phyloP scores from a whole-genome alignment of 805 yeast genomes.

The Lachancea sp. region DNA sequence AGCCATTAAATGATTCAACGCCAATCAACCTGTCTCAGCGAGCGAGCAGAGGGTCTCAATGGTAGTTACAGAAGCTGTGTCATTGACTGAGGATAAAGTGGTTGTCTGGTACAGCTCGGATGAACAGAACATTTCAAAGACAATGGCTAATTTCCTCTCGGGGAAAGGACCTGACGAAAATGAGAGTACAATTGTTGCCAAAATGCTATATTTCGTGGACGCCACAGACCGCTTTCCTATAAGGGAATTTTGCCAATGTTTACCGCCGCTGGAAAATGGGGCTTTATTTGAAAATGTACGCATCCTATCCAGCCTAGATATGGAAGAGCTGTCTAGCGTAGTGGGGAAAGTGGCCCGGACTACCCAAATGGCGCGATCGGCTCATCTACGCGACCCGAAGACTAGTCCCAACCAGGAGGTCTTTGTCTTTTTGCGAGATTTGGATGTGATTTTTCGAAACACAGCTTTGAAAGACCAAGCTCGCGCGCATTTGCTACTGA shows the following conservation, averaged over 20 bases:
- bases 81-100: neutral
- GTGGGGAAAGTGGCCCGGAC: conserved; percentile 15
- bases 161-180: neutral
- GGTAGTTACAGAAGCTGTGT: too few relatives aligned
- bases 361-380: conserved; percentile 2
- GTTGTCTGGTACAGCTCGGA: conserved; percentile 5
- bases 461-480: conserved; percentile 17
- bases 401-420: conserved; percentile 6
- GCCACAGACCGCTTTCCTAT: conserved; percentile 30
- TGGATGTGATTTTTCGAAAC: conserved; percentile 28
- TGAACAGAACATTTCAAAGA: conserved; percentile 1
- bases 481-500: conserved; percentile 20
- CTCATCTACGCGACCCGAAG: neutral
- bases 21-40: too few relatives aligned
- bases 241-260: conserved; percentile 17
- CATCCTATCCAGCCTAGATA: conserved; percentile 25
- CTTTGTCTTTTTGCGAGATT: conserved; percentile 20
- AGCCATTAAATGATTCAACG: too few relatives aligned
- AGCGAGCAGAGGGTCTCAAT: too few relatives aligned
- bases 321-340: conserved; percentile 19
- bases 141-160: conserved; percentile 3
- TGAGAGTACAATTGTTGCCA: neutral
- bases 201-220: conserved; percentile 26
- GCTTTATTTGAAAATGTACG: conserved; percentile 25
- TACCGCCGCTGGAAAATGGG: conserved; percentile 15